Base-by-base conservation (phyloP, 208 protist genomes). In the Trypanosoma cruzi region DNA sequence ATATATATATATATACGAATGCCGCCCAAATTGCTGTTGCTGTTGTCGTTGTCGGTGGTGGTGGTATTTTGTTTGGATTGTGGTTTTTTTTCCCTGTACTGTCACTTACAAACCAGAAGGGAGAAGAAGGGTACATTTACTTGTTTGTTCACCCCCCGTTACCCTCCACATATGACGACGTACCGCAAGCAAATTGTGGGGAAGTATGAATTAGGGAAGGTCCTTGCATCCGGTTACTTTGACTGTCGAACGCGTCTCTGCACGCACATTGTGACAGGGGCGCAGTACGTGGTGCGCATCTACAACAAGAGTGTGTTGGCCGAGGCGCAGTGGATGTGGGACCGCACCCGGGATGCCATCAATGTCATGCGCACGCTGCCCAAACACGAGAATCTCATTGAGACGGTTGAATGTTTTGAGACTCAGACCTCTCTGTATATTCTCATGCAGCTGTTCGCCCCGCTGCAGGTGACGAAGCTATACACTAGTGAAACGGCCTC, bases 321-420 rank as follows among this genome's bases (percentile, higher is more conserved):
- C 0, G 86, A 96, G 55, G 80, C 83, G 32, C 68, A 80, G 55
- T 96, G 91, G 88, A 96, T 96, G 88, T 93, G 91, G 86, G 57
- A 89, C 16, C 86, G 87, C 26, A 84, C 86, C 28, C 78, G 81
- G 20, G 86, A 88, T 58, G 82, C 87, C 14, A 93, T 96, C 64
- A 84, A 92, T 26, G 88, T 96, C 13, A 85, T 86, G 75, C 81
- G 91, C 34, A 88, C 85, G 49, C 73, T 96, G 2, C 88, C 88
- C 26, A 90, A 90, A 44, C 82, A 93, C 70, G 77, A 84, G 40
- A 87, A 94, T 68, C 79, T 94, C 28, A 77, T 94, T 68, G 91
- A 96, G 71, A 96, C 89, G 75, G 71, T 88, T 4, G 88, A 96
- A 71, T 94, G 86, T 67, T 96, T 94, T 50, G 91, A 96, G 74